Evolutionary conservation across 139 green algal genomes (phyloP), one percentile per base, ranked within the genome.

Genomic region (Micractinium sp.): DNA sequence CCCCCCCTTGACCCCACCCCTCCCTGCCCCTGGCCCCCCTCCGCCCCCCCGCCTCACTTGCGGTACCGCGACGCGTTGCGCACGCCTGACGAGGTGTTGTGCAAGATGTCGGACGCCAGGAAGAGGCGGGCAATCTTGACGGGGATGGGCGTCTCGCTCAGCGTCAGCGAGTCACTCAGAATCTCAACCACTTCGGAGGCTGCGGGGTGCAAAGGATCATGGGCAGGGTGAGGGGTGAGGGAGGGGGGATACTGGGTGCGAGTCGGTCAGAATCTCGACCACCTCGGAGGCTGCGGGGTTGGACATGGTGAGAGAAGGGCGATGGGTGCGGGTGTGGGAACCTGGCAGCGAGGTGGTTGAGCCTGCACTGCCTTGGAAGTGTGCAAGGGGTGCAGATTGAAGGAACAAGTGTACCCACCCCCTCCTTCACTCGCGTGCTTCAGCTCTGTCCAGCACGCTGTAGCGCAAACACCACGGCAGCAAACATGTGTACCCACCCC

Each of bases 31-130:
- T 47, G n/a, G 5, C 74, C 74, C 33, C 74, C 7, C 74, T n/a
- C 39, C 13, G 25, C 29, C 69, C n/a, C 74, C 39, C 16, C 4
- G 33, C 19, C 82, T 3, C 79, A 89, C 66, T 20, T 67, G 39
- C 97, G 93, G 93, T 97, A 99, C 25, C 95, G 92, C 0, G 93
- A 96, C 0, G 97, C 97, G 88, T 99, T 99, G 74, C 96, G 92
- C 75, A 99, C 96, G 29, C 96, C 94, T 29, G 96, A 95, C 66
- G 94, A 96, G 86, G 88, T 93, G 93, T 99, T 99, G 95, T 99
- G 96, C 81, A 99, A 94, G 38, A 99, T 95, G 93, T 99, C 98
- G 16, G 92, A 97, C 18, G 97, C 92, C 22, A 99, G 93, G 92
- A 98, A 98, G 39, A 99, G 95, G 63, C 96, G 91, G 2, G 94